Evolutionary conservation across 192 early-diverging fungal genomes (phyloP).

Genomic region (Backusella luteola): DNA sequence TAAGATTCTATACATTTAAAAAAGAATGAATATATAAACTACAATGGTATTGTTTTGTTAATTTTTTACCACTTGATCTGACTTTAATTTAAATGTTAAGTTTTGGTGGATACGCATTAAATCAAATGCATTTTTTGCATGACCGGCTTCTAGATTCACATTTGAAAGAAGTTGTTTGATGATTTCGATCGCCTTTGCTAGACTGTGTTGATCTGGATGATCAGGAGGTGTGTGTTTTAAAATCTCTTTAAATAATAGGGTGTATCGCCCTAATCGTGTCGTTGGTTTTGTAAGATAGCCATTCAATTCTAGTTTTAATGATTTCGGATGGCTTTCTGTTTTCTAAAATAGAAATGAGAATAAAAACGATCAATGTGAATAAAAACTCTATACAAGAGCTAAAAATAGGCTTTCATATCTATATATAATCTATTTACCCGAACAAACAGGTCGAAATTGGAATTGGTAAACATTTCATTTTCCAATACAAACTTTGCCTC

Average conservation of each 20-base stretch:
- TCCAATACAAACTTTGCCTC: slow-evolving; percentile 83
- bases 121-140: slow-evolving; percentile 83
- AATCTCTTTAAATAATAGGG: slow-evolving; percentile 76
- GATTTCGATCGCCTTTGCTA: slow-evolving; percentile 67
- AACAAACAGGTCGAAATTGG: slow-evolving; percentile 73
- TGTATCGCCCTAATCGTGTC: slow-evolving; percentile 82
- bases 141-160: slow-evolving; percentile 86
- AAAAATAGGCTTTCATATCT: not conserved
- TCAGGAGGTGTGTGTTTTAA: slow-evolving; percentile 77
- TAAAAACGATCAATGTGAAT: slow-evolving; percentile 17
- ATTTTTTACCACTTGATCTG: slow-evolving; percentile 20
- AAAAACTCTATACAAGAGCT: not conserved
- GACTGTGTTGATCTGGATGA: slow-evolving; percentile 71
- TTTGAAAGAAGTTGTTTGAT: slow-evolving; percentile 75
- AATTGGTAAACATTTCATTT: slow-evolving; percentile 70
- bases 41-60: slow-evolving; percentile 1
- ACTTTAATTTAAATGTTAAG: slow-evolving; percentile 53
- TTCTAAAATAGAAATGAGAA: slow-evolving; percentile 40
- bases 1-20: slow-evolving; percentile 59
- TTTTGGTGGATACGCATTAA: slow-evolving; percentile 71
- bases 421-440: slow-evolving; percentile 41
- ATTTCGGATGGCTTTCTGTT: slow-evolving; percentile 73
- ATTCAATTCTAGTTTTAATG: slow-evolving; percentile 78
- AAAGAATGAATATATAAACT: slow-evolving; percentile 29
- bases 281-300: slow-evolving; percentile 89